Base-by-base conservation (phyloP, 2,329 filamentous ascomycete species). In the Fusarium oxysporum region DNA sequence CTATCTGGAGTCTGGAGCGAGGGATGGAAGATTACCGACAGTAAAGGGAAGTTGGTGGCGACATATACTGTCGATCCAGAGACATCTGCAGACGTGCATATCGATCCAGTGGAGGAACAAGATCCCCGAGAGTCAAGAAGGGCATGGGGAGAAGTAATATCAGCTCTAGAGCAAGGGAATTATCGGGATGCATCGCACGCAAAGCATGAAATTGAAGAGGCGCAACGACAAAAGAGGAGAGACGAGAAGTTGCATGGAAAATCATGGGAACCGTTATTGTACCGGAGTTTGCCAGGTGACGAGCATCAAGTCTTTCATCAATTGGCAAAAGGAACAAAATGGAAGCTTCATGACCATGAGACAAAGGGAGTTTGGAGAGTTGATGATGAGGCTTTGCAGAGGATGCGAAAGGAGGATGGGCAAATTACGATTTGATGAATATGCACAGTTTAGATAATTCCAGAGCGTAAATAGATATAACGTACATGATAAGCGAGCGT, bases 161-260 rank as follows among this genome's bases (percentile, higher is more conserved):
- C 87, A 6, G 93, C 91, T 30, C 92, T 97, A 64, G 82, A 85
- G n/a, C 86, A 85, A 65, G 92, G 92, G 30, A 92, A 97, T 78
- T 92, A 96, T 87, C 90, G 94, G 62, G 85, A 86, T 10, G 93
- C 92, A 0, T 89, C 89, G 0, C 81, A 82, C 1, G 92, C 95
- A 78, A 97, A 97, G 84, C 89, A 88, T 12, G 90, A 91, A 78
- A 93, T 97, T 63, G 95, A 97, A 81, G 92, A 95, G 77, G 89
- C 90, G 33, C 95, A 97, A 83, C 88, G 95, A 19, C 90, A 92
- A 68, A 86, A 96, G 84, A 88, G 95, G 68, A 89, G 89, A 75
- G 83, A 87, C 60, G 93, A 96, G 80, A 88, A 88, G 74, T 86
- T 86, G 19, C 77, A 78, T 40, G 84, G 64, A 11, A 62, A 62